Percentiles rank a stretch among this genome's conserved stretches.
Conservation (phyloP, 2,329 filamentous ascomycete genomes). For the Falciphora oryzae region DNA sequence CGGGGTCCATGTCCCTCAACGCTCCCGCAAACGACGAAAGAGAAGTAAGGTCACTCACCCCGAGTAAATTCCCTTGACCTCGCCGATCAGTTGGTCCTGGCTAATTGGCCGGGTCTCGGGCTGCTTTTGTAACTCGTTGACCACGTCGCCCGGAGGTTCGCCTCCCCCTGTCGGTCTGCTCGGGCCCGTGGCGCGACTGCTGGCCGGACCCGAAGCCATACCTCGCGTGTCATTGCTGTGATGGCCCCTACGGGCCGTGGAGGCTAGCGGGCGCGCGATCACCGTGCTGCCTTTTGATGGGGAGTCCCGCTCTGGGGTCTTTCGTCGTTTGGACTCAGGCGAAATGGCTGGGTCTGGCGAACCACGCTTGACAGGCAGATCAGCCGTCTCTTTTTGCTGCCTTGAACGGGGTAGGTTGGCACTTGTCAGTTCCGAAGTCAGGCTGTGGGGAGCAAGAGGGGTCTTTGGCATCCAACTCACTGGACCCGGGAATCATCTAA, state of each 20-base stretch:
- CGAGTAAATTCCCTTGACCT: conserved; percentile 79
- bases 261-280: background rate
- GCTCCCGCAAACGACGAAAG: too few relatives aligned
- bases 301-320: background rate
- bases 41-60: conserved; percentile 32
- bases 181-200: background rate
- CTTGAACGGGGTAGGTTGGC: too few relatives aligned
- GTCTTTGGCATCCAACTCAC: too few relatives aligned
- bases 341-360: background rate
- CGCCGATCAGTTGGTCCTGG: conserved; percentile 71
- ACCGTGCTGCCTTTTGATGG: background rate
- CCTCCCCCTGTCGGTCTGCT: background rate
- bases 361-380: too few relatives aligned
- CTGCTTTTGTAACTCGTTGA: conserved; percentile 31
- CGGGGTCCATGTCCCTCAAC: too few relatives aligned
- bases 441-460: too few relatives aligned
- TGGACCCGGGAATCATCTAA: too few relatives aligned
- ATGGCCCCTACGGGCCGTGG: background rate
- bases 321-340: background rate
- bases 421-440: too few relatives aligned
- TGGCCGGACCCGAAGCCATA: background rate
- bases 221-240: background rate
- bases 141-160: background rate
- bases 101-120: conserved; percentile 64
- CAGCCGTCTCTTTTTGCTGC: too few relatives aligned